These are phyloP conservation scores for Begonia peltatifolia DNA, from an alignment of 306 rosid genomes.

Conservation along the genomic window DNA sequence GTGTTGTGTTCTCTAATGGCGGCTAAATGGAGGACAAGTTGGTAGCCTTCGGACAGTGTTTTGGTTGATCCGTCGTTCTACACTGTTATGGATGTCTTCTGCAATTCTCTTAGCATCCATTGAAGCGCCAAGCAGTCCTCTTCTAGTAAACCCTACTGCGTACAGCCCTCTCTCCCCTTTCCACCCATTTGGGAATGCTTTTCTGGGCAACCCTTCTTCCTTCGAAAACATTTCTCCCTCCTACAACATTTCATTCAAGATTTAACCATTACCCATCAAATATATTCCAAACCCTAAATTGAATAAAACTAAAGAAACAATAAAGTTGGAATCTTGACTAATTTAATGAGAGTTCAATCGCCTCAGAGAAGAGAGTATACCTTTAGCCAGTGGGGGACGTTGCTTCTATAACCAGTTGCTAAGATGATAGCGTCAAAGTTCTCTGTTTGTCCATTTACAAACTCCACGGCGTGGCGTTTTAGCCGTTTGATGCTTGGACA, in stretches of 20 bases:
- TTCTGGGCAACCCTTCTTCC: conserved; percentile 68
- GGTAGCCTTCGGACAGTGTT: too few relatives aligned
- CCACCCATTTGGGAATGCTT: conserved; percentile 86
- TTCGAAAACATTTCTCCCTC: conserved; percentile 71
- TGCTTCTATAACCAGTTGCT: conserved; percentile 98
- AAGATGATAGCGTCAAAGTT: conserved; percentile 72
- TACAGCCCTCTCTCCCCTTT: conserved; percentile 76
- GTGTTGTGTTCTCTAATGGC: too few relatives aligned
- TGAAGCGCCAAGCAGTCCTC: conserved; percentile 75
- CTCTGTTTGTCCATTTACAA: conserved; percentile 48
- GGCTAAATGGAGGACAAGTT: too few relatives aligned
- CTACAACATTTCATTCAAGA: conserved; percentile 13
- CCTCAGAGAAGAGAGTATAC: conserved; percentile 17
- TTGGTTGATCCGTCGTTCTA: too few relatives aligned
- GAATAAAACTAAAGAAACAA: background rate
- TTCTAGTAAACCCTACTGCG: conserved; percentile 89
- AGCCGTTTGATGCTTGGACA: conserved; percentile 63
- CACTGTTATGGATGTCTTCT: conserved; percentile 30
- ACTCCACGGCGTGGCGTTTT: conserved; percentile 55
- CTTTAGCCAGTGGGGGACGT: conserved; percentile 95
- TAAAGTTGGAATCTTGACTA: background rate
- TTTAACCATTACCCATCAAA: background rate
- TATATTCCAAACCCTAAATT: background rate
- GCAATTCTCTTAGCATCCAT: conserved; percentile 78
- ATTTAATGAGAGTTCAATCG: background rate